Evolutionary conservation across 768 basidiomycete genomes (phyloP), one percentile per base, ranked within the genome.

Genomic region (Termitomyces sp.): DNA sequence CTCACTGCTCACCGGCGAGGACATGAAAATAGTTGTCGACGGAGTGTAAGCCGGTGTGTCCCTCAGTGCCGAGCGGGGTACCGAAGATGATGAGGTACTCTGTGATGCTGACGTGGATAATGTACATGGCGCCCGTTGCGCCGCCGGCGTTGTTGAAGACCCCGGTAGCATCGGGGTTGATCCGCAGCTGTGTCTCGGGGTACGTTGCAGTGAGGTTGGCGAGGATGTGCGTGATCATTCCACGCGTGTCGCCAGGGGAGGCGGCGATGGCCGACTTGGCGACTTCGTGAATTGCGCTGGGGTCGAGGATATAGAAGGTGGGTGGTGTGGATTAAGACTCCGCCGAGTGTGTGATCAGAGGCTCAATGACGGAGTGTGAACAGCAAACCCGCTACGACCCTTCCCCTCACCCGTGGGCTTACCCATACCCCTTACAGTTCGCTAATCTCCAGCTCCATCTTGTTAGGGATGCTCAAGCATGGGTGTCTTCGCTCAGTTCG

Each of bases 11-110:
- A 0, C 96, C 97, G 51, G 84, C 76, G 33, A 99, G 77, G 67
- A 99, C 98, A 68, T 97, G 84, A 78, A 98, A 99, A 72, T 98
- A 98, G 70, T 99, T 97, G 68, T 99, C 97, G 1, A 94, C 94
- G 1, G 92, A 92, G 70, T 98, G 96, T 55, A 96, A 64, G 8
- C 97, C 97, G 16, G 87, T 83, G 69, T 98, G 97, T 2, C 97
- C 97, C 74, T 99, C 97, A 2, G 96, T 98, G 10, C 97, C 97
- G 12, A 98, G 79, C 0, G 97, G 94, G 0, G 95, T 96, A 4
- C 97, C 95, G 62, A 97, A 97, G 64, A 98, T 88, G 70, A 94
- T 94, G 64, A 93, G 82, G 75, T 96, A 99, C 76, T 99, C 97
- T 10, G 96, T 98, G 65, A 99, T 87, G 73, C 86, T 89, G 18